Base-by-base conservation (phyloP, 148 eudicot genomes). In the Silene uniflora region DNA sequence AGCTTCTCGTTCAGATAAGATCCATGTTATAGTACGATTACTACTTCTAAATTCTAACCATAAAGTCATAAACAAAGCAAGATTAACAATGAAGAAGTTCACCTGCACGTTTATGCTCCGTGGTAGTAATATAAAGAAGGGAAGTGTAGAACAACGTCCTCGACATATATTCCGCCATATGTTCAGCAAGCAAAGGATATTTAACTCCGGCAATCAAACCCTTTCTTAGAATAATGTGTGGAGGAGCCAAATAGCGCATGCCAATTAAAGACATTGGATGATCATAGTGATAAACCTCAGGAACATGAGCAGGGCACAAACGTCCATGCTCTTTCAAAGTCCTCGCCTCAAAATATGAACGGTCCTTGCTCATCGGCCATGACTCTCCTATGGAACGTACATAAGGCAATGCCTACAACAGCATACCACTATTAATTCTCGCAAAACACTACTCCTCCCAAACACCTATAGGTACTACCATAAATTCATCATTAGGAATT, bases 181-280 rank as follows among this genome's bases (percentile, higher is more conserved):
- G 91, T 66, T 90, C 90, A 0, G 98, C 96, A 61, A 94, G 91
- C 75, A 68, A 68, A 7, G 72, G 72, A 44, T 94, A 94, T 82
- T 90, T 86, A 80, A 87, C 76, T 75, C 98, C 97, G 81, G 93
- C 89, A 78, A 90, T 90, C 78, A 94, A 82, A 69, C 97, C 98
- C 77, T 92, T 94, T 72, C 98, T 87, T 63, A 92, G 72, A 66
- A 90, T 94, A 67, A 94, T 92, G 84, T 92, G 98, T 32, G 98
- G 98, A 81, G 98, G 97, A 85, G 90, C 91, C 83, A 94, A 78
- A 85, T 94, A 94, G 0, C 89, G 91, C 98, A 94, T 94, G 25
- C 92, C 98, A 81, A 94, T 94, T 82, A 94, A 80, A 65, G 91
- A 84, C 98, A 94, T 94, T 12, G 46, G 56, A 58, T 85, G 85